phyloP scores from a whole-genome alignment of 306 rosid species.

The Gastrolobium bilobum region DNA sequence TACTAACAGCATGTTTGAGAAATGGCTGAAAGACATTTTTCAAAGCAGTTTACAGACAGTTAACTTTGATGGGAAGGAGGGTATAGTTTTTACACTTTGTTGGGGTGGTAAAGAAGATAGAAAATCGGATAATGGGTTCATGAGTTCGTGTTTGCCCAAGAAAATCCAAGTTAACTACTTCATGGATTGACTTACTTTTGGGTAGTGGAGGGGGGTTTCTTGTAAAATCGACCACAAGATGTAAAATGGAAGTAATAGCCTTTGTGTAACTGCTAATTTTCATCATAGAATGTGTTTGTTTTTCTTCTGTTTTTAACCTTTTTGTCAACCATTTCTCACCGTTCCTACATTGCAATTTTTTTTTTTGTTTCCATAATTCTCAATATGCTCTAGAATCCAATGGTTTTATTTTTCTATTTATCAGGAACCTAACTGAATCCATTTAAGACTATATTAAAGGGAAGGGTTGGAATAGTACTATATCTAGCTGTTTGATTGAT shows the following conservation, averaged over 20 bases:
- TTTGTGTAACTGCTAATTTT: conserved; percentile 75
- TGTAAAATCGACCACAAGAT: conserved; percentile 52
- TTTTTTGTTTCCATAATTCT: not conserved
- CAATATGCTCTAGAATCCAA: not conserved
- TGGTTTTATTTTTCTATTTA: not conserved
- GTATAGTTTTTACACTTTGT: conserved; percentile 80
- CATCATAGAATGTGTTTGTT: conserved; percentile 64
- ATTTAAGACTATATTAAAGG: not conserved
- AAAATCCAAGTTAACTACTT: conserved; percentile 71
- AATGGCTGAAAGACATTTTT: conserved; percentile 89
- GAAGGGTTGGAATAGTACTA: not conserved
- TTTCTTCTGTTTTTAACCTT: conserved; percentile 37
- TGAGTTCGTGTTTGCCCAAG: conserved; percentile 85
- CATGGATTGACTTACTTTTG: conserved; percentile 64
- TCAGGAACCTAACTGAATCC: not conserved
- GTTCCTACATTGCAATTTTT: not conserved
- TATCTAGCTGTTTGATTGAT: not conserved
- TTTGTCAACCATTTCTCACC: not conserved
- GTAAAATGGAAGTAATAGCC: conserved; percentile 56
- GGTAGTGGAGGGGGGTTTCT: conserved; percentile 43
- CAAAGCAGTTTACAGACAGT: conserved; percentile 68
- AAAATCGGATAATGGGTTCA: conserved; percentile 73
- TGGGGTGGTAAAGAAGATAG: conserved; percentile 80
- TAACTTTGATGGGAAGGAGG: conserved; percentile 68
- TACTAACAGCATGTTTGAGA: conserved; percentile 86